phyloP scores from a whole-genome alignment of 805 yeast genomes.

The Yarrowia sp. region DNA sequence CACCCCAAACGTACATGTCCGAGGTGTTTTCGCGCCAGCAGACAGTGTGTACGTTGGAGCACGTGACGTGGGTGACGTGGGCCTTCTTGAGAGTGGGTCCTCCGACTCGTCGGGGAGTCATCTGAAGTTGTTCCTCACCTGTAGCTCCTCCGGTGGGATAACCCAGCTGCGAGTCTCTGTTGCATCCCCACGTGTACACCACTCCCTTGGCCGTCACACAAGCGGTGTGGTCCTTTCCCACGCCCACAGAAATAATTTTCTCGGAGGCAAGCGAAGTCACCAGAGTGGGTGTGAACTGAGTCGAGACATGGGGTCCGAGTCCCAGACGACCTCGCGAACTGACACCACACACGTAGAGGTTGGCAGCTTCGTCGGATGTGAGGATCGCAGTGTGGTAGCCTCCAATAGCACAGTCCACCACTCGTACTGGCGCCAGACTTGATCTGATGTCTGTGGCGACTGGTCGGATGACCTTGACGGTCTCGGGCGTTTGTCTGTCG shows the following conservation, averaged over 20 bases:
- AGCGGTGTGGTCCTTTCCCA: slow-evolving; percentile 68
- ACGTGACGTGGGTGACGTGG: slow-evolving; percentile 32
- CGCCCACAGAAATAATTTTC: slow-evolving; percentile 43
- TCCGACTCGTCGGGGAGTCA: slow-evolving; percentile 44
- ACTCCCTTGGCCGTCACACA: slow-evolving; percentile 52
- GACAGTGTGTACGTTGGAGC: slow-evolving; percentile 69
- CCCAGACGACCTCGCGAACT: slow-evolving; percentile 75
- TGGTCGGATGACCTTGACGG: slow-evolving; percentile 38
- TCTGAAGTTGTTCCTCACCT: slow-evolving; percentile 35
- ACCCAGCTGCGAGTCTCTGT: slow-evolving; percentile 67
- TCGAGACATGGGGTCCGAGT: slow-evolving; percentile 40
- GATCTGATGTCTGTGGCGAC: background rate
- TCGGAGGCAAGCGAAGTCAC: slow-evolving; percentile 44
- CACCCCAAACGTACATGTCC: slow-evolving; percentile 68
- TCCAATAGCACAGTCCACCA: slow-evolving; percentile 52
- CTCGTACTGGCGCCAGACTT: slow-evolving; percentile 36
- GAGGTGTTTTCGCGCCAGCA: slow-evolving; percentile 47
- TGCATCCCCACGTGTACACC: slow-evolving; percentile 80
- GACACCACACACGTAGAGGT: slow-evolving; percentile 61
- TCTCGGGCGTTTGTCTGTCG: slow-evolving; percentile 48
- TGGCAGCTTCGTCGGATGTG: slow-evolving; percentile 49
- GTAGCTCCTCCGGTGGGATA: slow-evolving; percentile 35
- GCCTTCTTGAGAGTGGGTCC: slow-evolving; percentile 28
- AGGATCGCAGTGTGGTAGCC: slow-evolving; percentile 64
- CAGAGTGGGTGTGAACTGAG: slow-evolving; percentile 46